Base-by-base conservation (phyloP, 148 eudicot genomes). In the Nepenthes gracilis region DNA sequence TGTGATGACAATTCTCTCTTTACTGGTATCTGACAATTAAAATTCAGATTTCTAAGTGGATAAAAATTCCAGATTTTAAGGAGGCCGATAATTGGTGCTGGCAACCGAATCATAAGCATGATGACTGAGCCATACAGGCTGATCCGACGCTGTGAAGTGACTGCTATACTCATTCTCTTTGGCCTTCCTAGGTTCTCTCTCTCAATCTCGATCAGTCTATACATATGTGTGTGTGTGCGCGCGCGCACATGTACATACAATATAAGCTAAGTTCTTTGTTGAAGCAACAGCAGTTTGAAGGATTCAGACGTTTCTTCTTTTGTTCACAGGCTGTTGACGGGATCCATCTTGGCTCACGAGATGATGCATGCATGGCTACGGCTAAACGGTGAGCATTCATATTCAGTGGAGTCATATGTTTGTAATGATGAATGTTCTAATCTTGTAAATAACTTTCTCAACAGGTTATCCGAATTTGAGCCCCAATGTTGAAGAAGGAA, bases 311-410 rank as follows among this genome's bases (percentile, higher is more conserved):
- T 47, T 35, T 58, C 50, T 47, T 34, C 5, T 35, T 14, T n/a
- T 54, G 52, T 13, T 64, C 37, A 36, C 76, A 91, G 97, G 84
- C 71, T 93, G 71, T 74, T 93, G 80, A 89, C 97, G n/a, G 99
- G 99, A 11, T 84, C 99, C 50, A 89, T 94, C 80, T 74, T 94
- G 53, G 97, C 99, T 63, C 97, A 89, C 49, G 99, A 94, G 69
- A 84, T 94, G 99, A 94, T 94, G 99, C 97, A 94, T 68, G 99
- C 97, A 14, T 94, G 99, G 99, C 64, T 94, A 50, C 73, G 97
- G 63, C 99, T 94, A 12, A 86, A 85, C 57, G 99, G 97, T 85
- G 35, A 52, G 60, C 58, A n/a, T 61, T 33, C 45, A 52, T 45
- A 37, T 51, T 34, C 52, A n/a, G 47, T 61, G 12, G 35, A 32